Evolutionary conservation across 805 yeast genomes (phyloP).

Genomic region (Saccharomyces eubayanus): DNA sequence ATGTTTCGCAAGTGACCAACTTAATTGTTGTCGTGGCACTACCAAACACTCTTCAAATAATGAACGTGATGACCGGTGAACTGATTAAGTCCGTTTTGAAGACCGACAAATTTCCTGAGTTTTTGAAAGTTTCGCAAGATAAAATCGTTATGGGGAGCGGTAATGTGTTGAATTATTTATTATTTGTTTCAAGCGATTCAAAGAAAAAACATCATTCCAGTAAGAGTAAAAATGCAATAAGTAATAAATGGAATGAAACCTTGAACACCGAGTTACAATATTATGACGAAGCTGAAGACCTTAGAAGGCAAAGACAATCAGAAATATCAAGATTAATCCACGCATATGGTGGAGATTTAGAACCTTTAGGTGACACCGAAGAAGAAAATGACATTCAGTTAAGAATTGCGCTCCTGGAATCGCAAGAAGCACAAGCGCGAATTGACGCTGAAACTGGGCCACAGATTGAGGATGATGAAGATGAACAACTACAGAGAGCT

Average conservation of each 20-base stretch:
- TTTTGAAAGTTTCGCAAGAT: slow-evolving; percentile 27
- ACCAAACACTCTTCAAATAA: slow-evolving; percentile 21
- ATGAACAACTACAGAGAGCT: slow-evolving; percentile 9
- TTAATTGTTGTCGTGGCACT: slow-evolving; percentile 26
- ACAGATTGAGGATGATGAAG: not conserved
- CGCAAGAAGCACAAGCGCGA: slow-evolving; percentile 10
- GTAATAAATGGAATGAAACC: slow-evolving; percentile 27
- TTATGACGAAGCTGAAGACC: slow-evolving; percentile 24
- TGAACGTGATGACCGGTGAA: slow-evolving; percentile 27
- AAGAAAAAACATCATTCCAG: not conserved
- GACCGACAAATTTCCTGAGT: slow-evolving; percentile 26
- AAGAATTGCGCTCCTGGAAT: slow-evolving; percentile 30
- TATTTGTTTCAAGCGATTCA: slow-evolving; percentile 17
- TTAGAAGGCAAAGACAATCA: slow-evolving; percentile 8
- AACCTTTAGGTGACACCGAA: slow-evolving; percentile 6
- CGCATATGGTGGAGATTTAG: slow-evolving; percentile 25
- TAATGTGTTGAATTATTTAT: slow-evolving; percentile 24
- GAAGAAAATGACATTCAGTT: slow-evolving; percentile 27
- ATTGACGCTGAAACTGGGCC: slow-evolving; percentile 2
- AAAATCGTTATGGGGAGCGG: slow-evolving; percentile 25
- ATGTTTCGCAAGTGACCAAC: slow-evolving; percentile 24
- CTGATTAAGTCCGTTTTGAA: slow-evolving; percentile 26
- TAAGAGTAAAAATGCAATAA: slow-evolving; percentile 9
- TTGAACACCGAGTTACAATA: slow-evolving; percentile 20
- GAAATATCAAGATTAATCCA: slow-evolving; percentile 15